A percentile compares a stretch with the other conserved stretches of the same genome.
Conservation (phyloP, 441 rosid genomes). For the Jatropha multifida region DNA sequence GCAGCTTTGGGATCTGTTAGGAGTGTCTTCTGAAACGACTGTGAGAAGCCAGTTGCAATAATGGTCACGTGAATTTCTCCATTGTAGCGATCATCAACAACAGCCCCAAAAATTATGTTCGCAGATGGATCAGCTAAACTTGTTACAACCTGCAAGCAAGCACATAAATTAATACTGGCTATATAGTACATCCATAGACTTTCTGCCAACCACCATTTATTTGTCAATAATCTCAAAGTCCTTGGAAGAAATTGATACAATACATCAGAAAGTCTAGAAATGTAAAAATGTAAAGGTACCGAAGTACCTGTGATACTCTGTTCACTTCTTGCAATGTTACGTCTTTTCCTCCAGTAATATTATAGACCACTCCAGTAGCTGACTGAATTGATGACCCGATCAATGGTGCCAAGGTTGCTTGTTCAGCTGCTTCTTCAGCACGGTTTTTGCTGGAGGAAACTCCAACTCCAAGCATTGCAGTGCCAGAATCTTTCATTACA, state of each 20-base stretch:
- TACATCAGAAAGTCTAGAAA: background rate
- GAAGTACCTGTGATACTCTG: slow-evolving; percentile 85
- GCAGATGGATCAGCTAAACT: slow-evolving; percentile 98
- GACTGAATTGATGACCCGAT: slow-evolving; percentile 97
- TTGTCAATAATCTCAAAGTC: background rate
- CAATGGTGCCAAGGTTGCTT: slow-evolving; percentile 93
- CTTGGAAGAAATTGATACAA: no score
- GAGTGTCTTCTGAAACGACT: slow-evolving; percentile 89
- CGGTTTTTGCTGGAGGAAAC: slow-evolving; percentile 96
- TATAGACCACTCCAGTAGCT: slow-evolving; percentile 95
- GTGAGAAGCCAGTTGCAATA: slow-evolving; percentile 95
- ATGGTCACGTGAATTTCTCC: slow-evolving; percentile 99
- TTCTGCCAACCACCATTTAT: background rate
- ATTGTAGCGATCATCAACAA: slow-evolving; percentile 89
- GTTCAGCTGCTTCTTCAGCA: slow-evolving; percentile 99
- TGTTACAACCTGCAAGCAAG: slow-evolving; percentile 72
- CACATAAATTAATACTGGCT: background rate
- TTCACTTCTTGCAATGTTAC: slow-evolving; percentile 97
- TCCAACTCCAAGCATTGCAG: slow-evolving; percentile 99
- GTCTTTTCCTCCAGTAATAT: slow-evolving; percentile 97
- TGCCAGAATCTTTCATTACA: slow-evolving; percentile 93
- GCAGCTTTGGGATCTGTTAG: slow-evolving; percentile 73
- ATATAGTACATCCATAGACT: background rate
- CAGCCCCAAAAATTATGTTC: slow-evolving; percentile 97
- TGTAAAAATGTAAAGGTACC: background rate